A percentile compares a stretch with the other conserved stretches of the same genome.
These are phyloP conservation scores for Blepharisma undulans DNA, from an alignment of 169 alveolate genomes.

Conservation along the genomic window DNA sequence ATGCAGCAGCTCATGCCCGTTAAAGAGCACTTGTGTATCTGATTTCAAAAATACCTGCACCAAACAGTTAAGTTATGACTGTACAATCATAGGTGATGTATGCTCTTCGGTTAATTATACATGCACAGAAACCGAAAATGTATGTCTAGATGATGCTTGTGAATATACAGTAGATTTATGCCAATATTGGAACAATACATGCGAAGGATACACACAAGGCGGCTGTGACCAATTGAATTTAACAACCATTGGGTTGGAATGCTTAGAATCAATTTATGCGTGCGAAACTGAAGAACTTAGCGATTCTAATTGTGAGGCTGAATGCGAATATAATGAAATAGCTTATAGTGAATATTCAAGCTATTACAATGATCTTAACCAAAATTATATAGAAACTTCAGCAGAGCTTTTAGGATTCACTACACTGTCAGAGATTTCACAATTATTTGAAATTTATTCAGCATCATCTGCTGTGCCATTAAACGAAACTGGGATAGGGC, in stretches of 20 bases:
- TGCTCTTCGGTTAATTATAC: not conserved
- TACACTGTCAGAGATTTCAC: not conserved
- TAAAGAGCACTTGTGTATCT: not conserved
- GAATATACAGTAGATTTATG: not conserved
- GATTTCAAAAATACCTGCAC: not conserved
- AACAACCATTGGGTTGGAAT: not conserved
- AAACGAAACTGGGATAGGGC: not conserved
- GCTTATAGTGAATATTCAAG: not conserved
- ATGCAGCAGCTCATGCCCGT: not conserved
- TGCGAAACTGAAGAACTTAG: not conserved
- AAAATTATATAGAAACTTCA: not conserved
- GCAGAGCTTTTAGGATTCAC: not conserved
- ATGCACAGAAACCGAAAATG: not conserved
- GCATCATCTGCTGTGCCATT: not conserved
- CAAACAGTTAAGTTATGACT: not conserved
- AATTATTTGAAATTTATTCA: not conserved
- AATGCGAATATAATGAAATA: not conserved
- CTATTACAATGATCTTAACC: not conserved
- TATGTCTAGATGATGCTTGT: not conserved
- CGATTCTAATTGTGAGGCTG: not conserved
- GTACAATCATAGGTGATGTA: not conserved
- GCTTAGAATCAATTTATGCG: not conserved
- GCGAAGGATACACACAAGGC: not conserved
- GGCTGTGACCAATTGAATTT: not conserved
- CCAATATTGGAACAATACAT: not conserved